Conservation (phyloP, 2,329 filamentous ascomycete genomes). For the Aspergillus proliferans region DNA sequence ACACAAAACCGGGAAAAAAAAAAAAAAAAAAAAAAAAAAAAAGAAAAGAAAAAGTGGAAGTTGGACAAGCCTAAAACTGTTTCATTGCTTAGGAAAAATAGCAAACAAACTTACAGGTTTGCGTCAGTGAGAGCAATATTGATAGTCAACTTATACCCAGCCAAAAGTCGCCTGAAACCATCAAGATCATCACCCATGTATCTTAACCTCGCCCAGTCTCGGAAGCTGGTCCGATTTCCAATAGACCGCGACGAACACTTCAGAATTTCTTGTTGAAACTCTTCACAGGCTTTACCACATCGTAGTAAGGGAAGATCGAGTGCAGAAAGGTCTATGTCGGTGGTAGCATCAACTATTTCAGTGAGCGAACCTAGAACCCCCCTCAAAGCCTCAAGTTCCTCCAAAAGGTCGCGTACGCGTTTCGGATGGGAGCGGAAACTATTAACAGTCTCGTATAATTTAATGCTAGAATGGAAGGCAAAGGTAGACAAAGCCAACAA, state of each 20-base stretch:
- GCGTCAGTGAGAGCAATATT: constrained; percentile 37
- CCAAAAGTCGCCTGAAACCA: constrained; percentile 35
- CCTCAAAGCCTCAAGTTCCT: constrained; percentile 37
- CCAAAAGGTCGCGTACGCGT: constrained; percentile 35
- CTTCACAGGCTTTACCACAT: constrained; percentile 39
- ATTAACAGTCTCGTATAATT: constrained; percentile 33
- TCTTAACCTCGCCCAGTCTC: constrained; percentile 41
- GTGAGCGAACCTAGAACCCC: constrained; percentile 30
- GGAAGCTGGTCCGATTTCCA: constrained; percentile 34
- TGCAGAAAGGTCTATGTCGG: constrained; percentile 21
- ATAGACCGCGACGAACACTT: constrained; percentile 31
- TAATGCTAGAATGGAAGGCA: constrained; percentile 34
- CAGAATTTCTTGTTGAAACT: constrained; percentile 36
- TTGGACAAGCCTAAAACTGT: not conserved
- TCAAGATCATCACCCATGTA: constrained; percentile 43
- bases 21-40: constrained; percentile 2
- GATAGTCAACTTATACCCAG: constrained; percentile 40
- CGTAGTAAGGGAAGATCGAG: constrained; percentile 36
- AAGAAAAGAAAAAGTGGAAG: constrained; percentile 2
- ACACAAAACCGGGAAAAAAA: not conserved
- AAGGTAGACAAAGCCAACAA: constrained; percentile 33
- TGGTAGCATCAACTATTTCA: constrained; percentile 22
- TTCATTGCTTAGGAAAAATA: too few relatives aligned
- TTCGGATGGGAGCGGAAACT: constrained; percentile 34
- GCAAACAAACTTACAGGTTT: constrained; percentile 31